phyloP scores from a whole-genome alignment of 2,329 filamentous ascomycete genomes.

The Exophiala sideris region DNA sequence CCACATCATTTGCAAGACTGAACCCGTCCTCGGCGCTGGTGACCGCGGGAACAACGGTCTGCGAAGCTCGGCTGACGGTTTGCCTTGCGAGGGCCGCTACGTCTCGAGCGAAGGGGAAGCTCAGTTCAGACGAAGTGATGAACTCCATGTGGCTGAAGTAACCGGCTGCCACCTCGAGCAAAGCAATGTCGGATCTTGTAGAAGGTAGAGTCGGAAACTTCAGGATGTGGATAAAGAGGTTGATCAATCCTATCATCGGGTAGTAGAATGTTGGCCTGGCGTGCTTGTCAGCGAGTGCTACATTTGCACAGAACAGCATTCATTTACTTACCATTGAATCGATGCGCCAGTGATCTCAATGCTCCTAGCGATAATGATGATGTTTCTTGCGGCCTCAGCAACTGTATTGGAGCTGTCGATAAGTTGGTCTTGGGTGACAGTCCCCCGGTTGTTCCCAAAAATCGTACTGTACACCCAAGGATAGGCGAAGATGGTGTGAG shows the following conservation, averaged over 20 bases:
- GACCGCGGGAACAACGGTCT: neutral
- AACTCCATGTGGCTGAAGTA: conserved; percentile 12
- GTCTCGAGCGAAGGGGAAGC: conserved; percentile 8
- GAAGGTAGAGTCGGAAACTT: neutral
- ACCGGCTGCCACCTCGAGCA: neutral
- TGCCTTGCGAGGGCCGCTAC: conserved; percentile 4
- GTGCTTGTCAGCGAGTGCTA: neutral
- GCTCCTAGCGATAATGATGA: neutral
- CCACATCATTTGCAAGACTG: neutral
- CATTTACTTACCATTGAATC: neutral
- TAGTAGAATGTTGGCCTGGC: neutral
- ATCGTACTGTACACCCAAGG: neutral
- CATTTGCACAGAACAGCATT: neutral
- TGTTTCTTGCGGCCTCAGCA: neutral
- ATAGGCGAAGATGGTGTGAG: neutral
- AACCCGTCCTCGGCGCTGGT: conserved; percentile 1
- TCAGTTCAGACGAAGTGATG: neutral
- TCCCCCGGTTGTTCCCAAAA: neutral
- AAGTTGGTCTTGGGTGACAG: neutral
- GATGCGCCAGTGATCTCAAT: neutral
- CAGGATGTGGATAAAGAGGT: conserved; percentile 1
- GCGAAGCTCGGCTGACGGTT: neutral
- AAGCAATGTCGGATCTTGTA: neutral
- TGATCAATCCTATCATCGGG: neutral
- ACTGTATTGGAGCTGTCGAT: conserved; percentile 1